Percentiles rank a stretch among this genome's conserved stretches.
Evolutionary conservation across 1,284 basidiomycete species (phyloP).

Genomic region (Moniliella sp.): DNA sequence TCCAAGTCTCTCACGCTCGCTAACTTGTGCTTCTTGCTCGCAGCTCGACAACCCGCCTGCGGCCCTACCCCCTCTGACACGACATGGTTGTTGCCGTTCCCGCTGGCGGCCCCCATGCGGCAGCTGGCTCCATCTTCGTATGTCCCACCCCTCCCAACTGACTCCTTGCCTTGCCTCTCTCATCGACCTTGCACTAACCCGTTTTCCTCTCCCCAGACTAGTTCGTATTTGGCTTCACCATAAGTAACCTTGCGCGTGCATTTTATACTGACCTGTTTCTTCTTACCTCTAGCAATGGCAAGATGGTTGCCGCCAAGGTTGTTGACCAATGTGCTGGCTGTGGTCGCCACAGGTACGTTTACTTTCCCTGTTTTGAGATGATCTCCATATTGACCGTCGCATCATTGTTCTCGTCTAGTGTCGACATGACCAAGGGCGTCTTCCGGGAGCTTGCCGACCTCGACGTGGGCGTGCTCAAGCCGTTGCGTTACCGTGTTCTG

Average conservation of each 20-base stretch:
- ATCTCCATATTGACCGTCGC: no score
- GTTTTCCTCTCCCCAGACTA: no score
- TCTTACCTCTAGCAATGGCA: conserved; percentile 1
- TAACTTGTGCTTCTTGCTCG: neutral
- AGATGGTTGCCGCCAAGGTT: neutral
- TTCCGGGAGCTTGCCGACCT: conserved; percentile 1
- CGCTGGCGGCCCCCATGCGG: no score
- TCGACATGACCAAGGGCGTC: conserved; percentile 1
- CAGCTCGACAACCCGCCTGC: conserved; percentile 1
- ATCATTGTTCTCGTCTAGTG: no score
- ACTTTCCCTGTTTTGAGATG: no score
- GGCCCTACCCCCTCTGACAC: neutral
- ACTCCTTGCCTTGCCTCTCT: no score
- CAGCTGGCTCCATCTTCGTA: no score
- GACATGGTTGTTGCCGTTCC: conserved; percentile 1
- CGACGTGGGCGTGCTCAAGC: conserved; percentile 1
- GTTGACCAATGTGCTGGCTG: conserved; percentile 1
- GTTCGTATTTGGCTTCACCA: no score
- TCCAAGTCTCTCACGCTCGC: neutral
- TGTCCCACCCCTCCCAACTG: no score
- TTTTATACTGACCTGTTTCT: neutral
- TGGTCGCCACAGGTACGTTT: neutral
- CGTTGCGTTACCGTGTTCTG: no score
- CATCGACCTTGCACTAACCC: no score
- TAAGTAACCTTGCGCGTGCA: neutral